Evolutionary conservation across 192 early-diverging fungal species (phyloP).

Genomic region (Lobulomyces angularis): DNA sequence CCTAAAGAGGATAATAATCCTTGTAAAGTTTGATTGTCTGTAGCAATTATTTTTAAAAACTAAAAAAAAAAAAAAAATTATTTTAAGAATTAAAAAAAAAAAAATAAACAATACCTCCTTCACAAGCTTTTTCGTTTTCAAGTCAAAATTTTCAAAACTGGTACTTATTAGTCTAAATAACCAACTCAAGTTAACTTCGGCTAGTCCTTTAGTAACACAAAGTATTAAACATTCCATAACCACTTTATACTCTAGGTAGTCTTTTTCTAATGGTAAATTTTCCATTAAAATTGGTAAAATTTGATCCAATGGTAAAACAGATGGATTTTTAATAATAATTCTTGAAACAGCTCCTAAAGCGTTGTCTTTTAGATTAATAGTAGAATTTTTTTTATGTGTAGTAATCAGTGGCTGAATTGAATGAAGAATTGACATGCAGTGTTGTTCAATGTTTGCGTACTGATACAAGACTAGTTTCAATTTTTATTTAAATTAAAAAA

Average conservation of each 20-base stretch:
- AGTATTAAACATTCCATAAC: too few relatives aligned
- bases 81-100: too few relatives aligned
- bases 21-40: too few relatives aligned
- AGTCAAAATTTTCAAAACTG: too few relatives aligned
- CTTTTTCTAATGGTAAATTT: conserved; percentile 16
- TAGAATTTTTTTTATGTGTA: background rate
- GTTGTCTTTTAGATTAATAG: conserved; percentile 17
- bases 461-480: background rate
- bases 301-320: conserved; percentile 14
- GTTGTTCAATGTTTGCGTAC: background rate
- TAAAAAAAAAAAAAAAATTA: too few relatives aligned
- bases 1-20: too few relatives aligned
- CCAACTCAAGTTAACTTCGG: too few relatives aligned
- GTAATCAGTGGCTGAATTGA: conserved; percentile 17
- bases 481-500: conserved; percentile 33
- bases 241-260: conserved; percentile 23
- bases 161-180: too few relatives aligned
- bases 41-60: too few relatives aligned
- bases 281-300: conserved; percentile 16
- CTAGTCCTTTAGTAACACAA: too few relatives aligned
- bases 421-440: conserved; percentile 16
- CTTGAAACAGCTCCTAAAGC: conserved; percentile 19
- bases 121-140: too few relatives aligned
- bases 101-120: too few relatives aligned
- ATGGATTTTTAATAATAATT: conserved; percentile 14